Evolutionary conservation across 805 yeast genomes (phyloP), one percentile per base, ranked within the genome.

Genomic region (Pichia eremophila): DNA sequence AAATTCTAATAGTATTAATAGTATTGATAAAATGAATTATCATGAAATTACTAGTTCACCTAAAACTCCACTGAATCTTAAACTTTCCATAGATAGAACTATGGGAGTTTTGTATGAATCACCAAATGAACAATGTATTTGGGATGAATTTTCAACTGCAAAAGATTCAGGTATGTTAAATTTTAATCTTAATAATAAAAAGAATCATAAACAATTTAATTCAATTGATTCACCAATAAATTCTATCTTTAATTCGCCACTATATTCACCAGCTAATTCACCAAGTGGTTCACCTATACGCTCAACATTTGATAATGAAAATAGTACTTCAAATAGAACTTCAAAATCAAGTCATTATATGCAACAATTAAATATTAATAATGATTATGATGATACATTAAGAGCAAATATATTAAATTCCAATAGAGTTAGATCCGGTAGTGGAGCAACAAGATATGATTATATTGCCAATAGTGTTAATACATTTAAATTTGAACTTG

Each of bases 81-180:
- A 40, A 31, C 27, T 47, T 18, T 27, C 48, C 0, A 22, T 46
- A 32, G 59, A 60, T 41, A 48, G 64, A 36, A 46, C 52, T 12
- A 62, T 62, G 61, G 58, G 61, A 36, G 58, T 62, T 12, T 48
- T 63, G 11, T 62, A 58, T 49, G 67, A 62, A 43, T 54, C 56
- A 10, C 54, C 59, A 1, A 60, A 57, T 39, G 65, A 62, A 38
- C 52, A 48, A 49, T 32, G 49, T 44, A 22, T 36, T 31, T 43
- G 47, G 52, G 50, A 49, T 40, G 51, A 44, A 36, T 40, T 39
- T 41, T 48, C 41, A 29, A n/a, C 29, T 25, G 45, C 45, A 7
- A 39, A 41, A 34, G 22, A 19, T 28, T 45, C 42, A 8, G 48
- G 41, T 15, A 27, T 35, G 8, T 31, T 49, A 8, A 14, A 10